These are phyloP conservation scores for Porodaedalea pini DNA, from an alignment of 1,284 basidiomycete genomes.

Conservation along the genomic window DNA sequence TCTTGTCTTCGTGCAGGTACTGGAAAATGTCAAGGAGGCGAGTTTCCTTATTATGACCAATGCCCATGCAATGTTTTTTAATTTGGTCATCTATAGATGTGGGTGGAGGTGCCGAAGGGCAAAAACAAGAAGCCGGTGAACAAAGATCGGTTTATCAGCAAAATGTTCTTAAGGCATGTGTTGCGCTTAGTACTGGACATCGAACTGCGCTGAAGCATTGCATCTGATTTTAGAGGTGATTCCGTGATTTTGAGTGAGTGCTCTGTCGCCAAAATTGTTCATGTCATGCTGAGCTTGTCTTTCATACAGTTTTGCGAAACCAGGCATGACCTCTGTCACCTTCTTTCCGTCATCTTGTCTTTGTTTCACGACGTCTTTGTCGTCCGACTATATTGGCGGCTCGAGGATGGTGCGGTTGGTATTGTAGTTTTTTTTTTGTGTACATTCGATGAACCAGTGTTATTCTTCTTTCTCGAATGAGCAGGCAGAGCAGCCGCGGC, in stretches of 20 bases:
- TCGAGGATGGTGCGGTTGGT: too few relatives aligned
- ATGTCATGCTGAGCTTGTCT: slow-evolving; percentile 17
- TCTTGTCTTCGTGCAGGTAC: slow-evolving; percentile 51
- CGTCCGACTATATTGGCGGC: too few relatives aligned
- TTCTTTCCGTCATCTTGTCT: too few relatives aligned
- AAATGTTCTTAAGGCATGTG: slow-evolving; percentile 85
- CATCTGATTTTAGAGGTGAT: slow-evolving; percentile 63
- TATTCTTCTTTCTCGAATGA: too few relatives aligned
- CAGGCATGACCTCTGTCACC: slow-evolving; percentile 50
- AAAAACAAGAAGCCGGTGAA: slow-evolving; percentile 99
- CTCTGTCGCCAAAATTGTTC: background rate
- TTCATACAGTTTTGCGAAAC: slow-evolving; percentile 76
- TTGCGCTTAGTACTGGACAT: slow-evolving; percentile 7
- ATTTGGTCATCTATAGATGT: slow-evolving; percentile 65
- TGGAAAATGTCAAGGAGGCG: slow-evolving; percentile 96
- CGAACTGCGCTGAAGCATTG: slow-evolving; percentile 11
- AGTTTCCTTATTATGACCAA: slow-evolving; percentile 10
- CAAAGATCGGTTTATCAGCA: slow-evolving; percentile 99
- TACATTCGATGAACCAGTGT: too few relatives aligned
- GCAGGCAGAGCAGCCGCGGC: too few relatives aligned
- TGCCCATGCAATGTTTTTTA: background rate
- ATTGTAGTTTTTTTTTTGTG: too few relatives aligned
- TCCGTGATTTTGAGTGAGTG: slow-evolving; percentile 90
- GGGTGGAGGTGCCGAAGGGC: slow-evolving; percentile 97
- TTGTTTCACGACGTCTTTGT: too few relatives aligned